phyloP scores from a whole-genome alignment of 2,329 filamentous ascomycete genomes.

The Phoma sp. region DNA sequence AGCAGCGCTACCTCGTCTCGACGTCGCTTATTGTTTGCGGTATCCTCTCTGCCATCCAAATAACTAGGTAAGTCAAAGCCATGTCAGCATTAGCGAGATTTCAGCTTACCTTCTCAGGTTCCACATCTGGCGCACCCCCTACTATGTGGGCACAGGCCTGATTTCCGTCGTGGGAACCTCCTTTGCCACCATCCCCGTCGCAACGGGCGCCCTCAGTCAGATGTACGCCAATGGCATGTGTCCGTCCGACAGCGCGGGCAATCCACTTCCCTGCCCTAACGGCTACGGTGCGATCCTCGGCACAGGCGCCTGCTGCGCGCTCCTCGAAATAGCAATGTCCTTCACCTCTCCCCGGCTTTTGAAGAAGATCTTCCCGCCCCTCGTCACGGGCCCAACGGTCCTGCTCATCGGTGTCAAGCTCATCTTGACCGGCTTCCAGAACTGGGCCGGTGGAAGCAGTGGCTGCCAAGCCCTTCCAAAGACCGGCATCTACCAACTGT shows the following conservation, averaged over 20 bases:
- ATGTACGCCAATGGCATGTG: slow-evolving; percentile 80
- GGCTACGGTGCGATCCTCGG: slow-evolving; percentile 79
- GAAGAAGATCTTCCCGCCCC: slow-evolving; percentile 77
- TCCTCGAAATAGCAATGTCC: slow-evolving; percentile 74
- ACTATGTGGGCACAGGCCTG: slow-evolving; percentile 71
- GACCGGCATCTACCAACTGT: slow-evolving; percentile 65
- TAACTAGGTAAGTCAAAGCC: slow-evolving; percentile 60
- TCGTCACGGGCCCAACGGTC: slow-evolving; percentile 73
- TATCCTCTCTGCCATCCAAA: slow-evolving; percentile 76
- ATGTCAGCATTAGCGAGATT: no score
- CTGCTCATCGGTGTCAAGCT: slow-evolving; percentile 76
- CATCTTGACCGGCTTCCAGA: slow-evolving; percentile 73
- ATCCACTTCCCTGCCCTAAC: slow-evolving; percentile 73
- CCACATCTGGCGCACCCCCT: slow-evolving; percentile 73
- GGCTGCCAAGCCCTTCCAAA: slow-evolving; percentile 55
- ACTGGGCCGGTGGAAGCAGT: slow-evolving; percentile 80
- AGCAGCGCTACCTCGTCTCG: slow-evolving; percentile 80
- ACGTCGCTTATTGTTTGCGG: slow-evolving; percentile 81
- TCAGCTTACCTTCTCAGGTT: slow-evolving; percentile 50
- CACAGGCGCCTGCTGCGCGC: slow-evolving; percentile 59
- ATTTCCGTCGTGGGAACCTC: slow-evolving; percentile 82
- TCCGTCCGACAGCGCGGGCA: slow-evolving; percentile 65
- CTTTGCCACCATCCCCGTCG: slow-evolving; percentile 77
- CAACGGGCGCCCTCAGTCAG: slow-evolving; percentile 72
- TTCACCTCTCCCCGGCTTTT: slow-evolving; percentile 74